Percentiles rank a stretch among this genome's conserved stretches.
Conservation (phyloP, 2,329 filamentous ascomycete genomes). For the Microdochium paspali region DNA sequence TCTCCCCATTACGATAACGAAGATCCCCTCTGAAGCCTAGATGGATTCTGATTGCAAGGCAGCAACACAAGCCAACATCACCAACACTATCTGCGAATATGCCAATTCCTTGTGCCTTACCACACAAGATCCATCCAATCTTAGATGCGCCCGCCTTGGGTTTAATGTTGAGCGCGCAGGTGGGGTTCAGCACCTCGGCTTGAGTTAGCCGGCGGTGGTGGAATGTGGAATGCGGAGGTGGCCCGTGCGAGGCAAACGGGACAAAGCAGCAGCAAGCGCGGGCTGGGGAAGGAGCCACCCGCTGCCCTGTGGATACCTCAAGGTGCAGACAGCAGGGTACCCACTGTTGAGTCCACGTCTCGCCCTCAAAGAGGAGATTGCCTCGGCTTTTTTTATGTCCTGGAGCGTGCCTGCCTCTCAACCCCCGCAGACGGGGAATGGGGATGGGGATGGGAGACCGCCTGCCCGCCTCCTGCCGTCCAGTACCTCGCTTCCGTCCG, state of each 20-base stretch:
- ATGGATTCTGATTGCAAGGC: too few relatives aligned
- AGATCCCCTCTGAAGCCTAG: too few relatives aligned
- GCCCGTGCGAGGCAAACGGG: neutral
- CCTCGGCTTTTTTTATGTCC: neutral
- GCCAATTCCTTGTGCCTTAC: too few relatives aligned
- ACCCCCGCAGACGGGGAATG: neutral
- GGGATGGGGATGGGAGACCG: neutral
- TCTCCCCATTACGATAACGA: too few relatives aligned
- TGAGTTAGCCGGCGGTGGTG: neutral
- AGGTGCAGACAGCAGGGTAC: too few relatives aligned
- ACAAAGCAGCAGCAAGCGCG: neutral
- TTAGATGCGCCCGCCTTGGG: too few relatives aligned
- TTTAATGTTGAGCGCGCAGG: too few relatives aligned
- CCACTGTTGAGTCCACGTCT: too few relatives aligned
- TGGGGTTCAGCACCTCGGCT: neutral
- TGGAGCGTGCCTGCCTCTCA: neutral
- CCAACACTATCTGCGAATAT: too few relatives aligned
- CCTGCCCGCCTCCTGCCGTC: neutral
- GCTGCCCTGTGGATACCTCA: neutral
- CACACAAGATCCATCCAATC: too few relatives aligned
- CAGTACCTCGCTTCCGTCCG: neutral
- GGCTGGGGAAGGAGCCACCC: neutral
- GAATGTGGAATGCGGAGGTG: neutral
- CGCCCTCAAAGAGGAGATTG: neutral
- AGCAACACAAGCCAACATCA: too few relatives aligned